Evolutionary conservation across 2,329 filamentous ascomycete genomes (phyloP).

Genomic region (Berkeleyomyces basicola): DNA sequence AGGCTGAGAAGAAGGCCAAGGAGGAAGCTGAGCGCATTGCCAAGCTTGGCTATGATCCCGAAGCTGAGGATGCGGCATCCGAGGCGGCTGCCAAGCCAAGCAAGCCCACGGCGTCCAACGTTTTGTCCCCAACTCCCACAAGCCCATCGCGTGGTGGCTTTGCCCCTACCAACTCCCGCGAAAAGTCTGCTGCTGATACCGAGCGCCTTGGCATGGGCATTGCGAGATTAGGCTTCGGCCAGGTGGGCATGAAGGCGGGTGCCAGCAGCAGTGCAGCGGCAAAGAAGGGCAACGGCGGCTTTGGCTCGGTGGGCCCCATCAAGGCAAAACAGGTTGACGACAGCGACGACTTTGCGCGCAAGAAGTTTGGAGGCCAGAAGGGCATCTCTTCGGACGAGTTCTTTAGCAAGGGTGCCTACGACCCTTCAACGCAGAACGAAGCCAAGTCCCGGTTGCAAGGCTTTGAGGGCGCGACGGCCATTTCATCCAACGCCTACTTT

Average conservation of each 20-base stretch:
- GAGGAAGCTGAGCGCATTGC: conserved; percentile 93
- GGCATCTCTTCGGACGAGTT: conserved; percentile 97
- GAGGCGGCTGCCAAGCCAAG: conserved; percentile 40
- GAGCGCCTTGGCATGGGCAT: conserved; percentile 86
- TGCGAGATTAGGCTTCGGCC: conserved; percentile 70
- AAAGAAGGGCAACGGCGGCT: conserved; percentile 66
- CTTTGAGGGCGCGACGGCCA: conserved; percentile 81
- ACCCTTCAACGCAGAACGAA: conserved; percentile 64
- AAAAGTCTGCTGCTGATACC: conserved; percentile 59
- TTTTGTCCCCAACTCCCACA: conserved; percentile 58
- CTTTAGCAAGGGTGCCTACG: conserved; percentile 80
- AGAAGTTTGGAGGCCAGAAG: conserved; percentile 85
- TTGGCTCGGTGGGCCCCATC: conserved; percentile 67
- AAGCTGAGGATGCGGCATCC: conserved; percentile 50
- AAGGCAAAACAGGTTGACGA: conserved; percentile 51
- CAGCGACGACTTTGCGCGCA: conserved; percentile 64
- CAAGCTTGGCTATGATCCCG: conserved; percentile 87
- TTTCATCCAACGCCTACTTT: conserved; percentile 96
- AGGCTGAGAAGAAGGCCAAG: conserved; percentile 90
- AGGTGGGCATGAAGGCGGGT: conserved; percentile 47
- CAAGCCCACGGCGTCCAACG: conserved; percentile 39
- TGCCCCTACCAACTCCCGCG: conserved; percentile 39
- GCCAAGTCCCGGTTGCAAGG: conserved; percentile 76
- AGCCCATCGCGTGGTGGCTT: conserved; percentile 48
- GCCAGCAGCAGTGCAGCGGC: conserved; percentile 37